Conservation (phyloP, 163 green algal genomes). For the Coccomyxa subellipsoidea region DNA sequence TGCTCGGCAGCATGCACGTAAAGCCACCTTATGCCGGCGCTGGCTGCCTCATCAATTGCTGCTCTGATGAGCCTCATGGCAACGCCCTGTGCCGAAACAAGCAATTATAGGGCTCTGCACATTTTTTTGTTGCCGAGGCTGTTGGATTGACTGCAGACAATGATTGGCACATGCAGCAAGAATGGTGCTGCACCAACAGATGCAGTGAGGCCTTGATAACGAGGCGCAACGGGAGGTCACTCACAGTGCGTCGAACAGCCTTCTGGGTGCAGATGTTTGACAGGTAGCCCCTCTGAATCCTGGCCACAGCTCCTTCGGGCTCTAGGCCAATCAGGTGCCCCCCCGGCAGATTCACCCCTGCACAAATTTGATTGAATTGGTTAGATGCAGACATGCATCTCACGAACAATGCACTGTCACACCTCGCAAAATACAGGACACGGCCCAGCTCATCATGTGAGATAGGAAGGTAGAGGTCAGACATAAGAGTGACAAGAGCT, state of each 20-base stretch:
- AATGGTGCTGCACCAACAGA: too few species aligned
- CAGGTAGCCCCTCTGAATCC: conserved; percentile 44
- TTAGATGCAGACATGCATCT: background rate
- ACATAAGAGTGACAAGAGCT: conserved; percentile 5
- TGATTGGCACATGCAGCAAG: too few species aligned
- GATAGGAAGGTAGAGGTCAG: background rate
- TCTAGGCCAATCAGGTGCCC: background rate
- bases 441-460: background rate
- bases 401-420: background rate
- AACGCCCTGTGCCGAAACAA: background rate
- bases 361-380: background rate
- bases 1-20: conserved; percentile 22
- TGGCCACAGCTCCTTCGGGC: background rate
- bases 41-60: conserved; percentile 3
- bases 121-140: too few species aligned
- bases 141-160: too few species aligned
- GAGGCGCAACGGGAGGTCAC: background rate
- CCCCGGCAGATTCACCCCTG: background rate
- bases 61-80: background rate
- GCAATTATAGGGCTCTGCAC: too few species aligned
- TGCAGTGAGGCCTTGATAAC: too few species aligned
- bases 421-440: background rate
- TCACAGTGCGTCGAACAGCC: conserved; percentile 6
- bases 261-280: conserved; percentile 48
- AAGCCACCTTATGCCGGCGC: conserved; percentile 9